phyloP scores from a whole-genome alignment of 2,329 filamentous ascomycete genomes.

The Fusarium sp. region DNA sequence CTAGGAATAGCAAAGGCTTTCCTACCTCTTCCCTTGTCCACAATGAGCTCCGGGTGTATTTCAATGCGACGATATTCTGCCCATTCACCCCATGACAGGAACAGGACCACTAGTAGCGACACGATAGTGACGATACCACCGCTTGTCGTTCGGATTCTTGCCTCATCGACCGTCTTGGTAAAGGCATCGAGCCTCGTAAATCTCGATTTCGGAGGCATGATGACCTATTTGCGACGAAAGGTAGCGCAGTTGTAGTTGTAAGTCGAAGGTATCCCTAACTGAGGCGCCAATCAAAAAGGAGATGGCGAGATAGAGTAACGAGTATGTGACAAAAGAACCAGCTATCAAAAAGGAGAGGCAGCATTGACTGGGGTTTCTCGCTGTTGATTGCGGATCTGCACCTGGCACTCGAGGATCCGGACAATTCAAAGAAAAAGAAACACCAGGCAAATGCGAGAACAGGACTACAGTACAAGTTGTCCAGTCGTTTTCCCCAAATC shows the following conservation, averaged over 20 bases:
- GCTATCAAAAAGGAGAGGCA: constrained; percentile 29
- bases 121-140: constrained; percentile 94
- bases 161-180: constrained; percentile 98
- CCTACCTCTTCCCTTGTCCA: constrained; percentile 93
- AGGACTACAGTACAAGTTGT: constrained; percentile 22
- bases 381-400: constrained; percentile 22
- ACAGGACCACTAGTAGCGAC: constrained; percentile 87
- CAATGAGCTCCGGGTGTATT: constrained; percentile 91
- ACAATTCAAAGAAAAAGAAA: constrained; percentile 20
- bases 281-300: constrained; percentile 32
- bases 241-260: constrained; percentile 14
- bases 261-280: constrained; percentile 8
- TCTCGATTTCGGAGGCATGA: constrained; percentile 89
- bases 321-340: constrained; percentile 12
- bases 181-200: constrained; percentile 98
- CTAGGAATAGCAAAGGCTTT: neutral
- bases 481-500: constrained; percentile 12
- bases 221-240: constrained; percentile 20
- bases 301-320: constrained; percentile 11
- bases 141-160: constrained; percentile 92
- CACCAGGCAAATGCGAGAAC: constrained; percentile 24
- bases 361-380: constrained; percentile 20
- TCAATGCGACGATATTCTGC: constrained; percentile 86
- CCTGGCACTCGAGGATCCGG: constrained; percentile 29
- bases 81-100: constrained; percentile 95